phyloP scores from a whole-genome alignment of 257 asterid genomes.

The Jacaranda mimosifolia region DNA sequence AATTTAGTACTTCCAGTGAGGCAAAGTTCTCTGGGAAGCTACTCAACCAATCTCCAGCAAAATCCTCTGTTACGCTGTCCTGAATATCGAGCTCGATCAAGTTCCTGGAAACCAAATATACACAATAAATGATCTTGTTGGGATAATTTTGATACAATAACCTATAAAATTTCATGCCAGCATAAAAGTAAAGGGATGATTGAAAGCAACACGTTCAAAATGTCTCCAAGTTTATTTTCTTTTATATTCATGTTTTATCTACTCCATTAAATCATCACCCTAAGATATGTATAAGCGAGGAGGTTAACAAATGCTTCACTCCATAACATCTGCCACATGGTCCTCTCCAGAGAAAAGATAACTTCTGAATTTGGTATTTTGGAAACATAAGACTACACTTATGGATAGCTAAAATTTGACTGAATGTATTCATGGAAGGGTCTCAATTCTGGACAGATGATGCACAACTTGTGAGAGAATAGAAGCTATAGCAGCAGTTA shows the following conservation, averaged over 20 bases:
- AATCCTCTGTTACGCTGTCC: constrained; percentile 70
- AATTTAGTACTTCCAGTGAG: constrained; percentile 77
- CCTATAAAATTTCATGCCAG: constrained; percentile 7
- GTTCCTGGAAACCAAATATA: constrained; percentile 58
- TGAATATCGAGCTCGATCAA: constrained; percentile 91
- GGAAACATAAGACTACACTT: neutral
- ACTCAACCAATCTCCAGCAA: constrained; percentile 74
- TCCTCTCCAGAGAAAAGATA: neutral
- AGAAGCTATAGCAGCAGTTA: neutral
- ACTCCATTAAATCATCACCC: neutral
- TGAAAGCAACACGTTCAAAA: neutral
- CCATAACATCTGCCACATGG: neutral
- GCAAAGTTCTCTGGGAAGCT: constrained; percentile 78
- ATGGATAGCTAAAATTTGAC: neutral
- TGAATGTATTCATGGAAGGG: too few species aligned
- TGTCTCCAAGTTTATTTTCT: constrained; percentile 8
- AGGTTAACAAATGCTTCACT: constrained; percentile 8
- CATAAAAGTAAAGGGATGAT: neutral
- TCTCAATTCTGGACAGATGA: neutral
- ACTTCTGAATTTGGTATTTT: neutral
- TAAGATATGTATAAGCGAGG: neutral
- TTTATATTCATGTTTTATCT: neutral
- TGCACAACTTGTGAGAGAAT: neutral
- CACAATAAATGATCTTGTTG: constrained; percentile 16
- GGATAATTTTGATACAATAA: constrained; percentile 4